phyloP scores from a whole-genome alignment of 768 basidiomycete species.

The Dentipellis fragilis region DNA sequence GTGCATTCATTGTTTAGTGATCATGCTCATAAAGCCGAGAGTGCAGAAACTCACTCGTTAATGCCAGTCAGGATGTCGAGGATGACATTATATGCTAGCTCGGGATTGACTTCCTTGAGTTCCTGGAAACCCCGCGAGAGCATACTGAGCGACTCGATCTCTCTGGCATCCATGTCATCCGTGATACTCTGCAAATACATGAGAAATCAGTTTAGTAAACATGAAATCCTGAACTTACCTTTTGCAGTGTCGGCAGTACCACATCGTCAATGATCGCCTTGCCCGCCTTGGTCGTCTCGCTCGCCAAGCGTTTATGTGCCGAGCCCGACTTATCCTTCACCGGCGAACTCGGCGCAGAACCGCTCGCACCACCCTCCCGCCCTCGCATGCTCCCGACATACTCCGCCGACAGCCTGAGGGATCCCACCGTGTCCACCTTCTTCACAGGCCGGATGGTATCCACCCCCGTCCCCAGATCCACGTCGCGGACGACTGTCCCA shows the following conservation, averaged over 20 bases:
- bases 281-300: slow-evolving; percentile 58
- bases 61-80: slow-evolving; percentile 86
- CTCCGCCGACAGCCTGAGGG: slow-evolving; percentile 67
- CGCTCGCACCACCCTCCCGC: slow-evolving; percentile 29
- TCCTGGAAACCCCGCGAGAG: slow-evolving; percentile 85
- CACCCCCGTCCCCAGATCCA: slow-evolving; percentile 78
- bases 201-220: not conserved
- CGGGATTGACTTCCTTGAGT: slow-evolving; percentile 72
- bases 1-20: not conserved
- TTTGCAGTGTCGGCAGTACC: slow-evolving; percentile 67
- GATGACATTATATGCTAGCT: slow-evolving; percentile 78
- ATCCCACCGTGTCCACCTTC: slow-evolving; percentile 76
- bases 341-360: slow-evolving; percentile 37
- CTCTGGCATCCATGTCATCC: slow-evolving; percentile 81
- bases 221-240: slow-evolving; percentile 45
- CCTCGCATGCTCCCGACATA: slow-evolving; percentile 64
- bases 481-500: slow-evolving; percentile 71
- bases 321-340: slow-evolving; percentile 22
- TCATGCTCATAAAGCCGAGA: not conserved
- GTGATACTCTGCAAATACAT: slow-evolving; percentile 41
- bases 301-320: slow-evolving; percentile 38
- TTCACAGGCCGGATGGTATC: slow-evolving; percentile 92
- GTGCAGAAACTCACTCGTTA: slow-evolving; percentile 60
- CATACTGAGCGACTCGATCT: slow-evolving; percentile 85
- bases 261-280: slow-evolving; percentile 71